Conservation (phyloP, 83 land plant species). For the Thuja plicata region DNA sequence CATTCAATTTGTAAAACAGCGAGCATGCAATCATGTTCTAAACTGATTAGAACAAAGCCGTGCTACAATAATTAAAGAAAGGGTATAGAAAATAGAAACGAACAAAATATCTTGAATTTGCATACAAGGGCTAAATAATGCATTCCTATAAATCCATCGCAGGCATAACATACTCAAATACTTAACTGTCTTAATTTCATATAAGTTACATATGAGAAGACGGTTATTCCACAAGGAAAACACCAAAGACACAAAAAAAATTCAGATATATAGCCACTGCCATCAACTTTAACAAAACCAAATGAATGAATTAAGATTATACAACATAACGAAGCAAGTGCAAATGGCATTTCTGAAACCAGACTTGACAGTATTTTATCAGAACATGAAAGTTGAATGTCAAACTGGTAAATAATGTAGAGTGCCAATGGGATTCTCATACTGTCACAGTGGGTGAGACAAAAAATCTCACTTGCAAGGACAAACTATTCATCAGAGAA, state of each 20-base stretch:
- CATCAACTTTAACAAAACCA: conserved; percentile 11
- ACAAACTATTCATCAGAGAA: background rate
- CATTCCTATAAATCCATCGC: background rate
- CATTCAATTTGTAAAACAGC: background rate
- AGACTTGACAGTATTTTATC: background rate
- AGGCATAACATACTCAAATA: background rate
- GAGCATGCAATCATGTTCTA: background rate
- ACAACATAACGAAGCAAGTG: background rate
- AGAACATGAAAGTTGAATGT: conserved; percentile 4
- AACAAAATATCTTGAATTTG: background rate
- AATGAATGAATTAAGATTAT: background rate
- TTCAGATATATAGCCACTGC: conserved; percentile 1
- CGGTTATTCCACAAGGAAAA: background rate
- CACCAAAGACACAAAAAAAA: background rate
- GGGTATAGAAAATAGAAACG: background rate
- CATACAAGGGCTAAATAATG: background rate
- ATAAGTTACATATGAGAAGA: background rate
- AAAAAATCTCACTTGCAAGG: background rate
- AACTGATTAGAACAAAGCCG: background rate
- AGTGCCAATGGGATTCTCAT: background rate
- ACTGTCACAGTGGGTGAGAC: background rate
- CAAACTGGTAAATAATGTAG: background rate
- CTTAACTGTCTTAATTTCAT: background rate
- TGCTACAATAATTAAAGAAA: background rate
- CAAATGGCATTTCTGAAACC: background rate